Percentiles rank a stretch among this genome's conserved stretches.
phyloP scores from a whole-genome alignment of 179 eudicot species.

The Corrigiola litoralis region DNA sequence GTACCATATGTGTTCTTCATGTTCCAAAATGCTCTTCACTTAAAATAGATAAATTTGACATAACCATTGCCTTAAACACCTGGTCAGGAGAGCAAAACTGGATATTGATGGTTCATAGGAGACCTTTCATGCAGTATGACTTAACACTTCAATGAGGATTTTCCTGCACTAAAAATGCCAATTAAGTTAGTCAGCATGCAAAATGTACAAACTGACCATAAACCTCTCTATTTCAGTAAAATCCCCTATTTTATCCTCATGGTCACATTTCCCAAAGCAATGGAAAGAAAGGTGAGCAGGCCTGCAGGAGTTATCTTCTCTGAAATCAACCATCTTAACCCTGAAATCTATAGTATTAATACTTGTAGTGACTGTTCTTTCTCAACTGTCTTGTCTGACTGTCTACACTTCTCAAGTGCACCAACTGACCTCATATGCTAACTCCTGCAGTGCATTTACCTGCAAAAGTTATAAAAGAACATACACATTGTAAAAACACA shows the following conservation, averaged over 20 bases:
- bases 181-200: neutral
- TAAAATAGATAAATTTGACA: too few species aligned
- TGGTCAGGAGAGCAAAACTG: too few species aligned
- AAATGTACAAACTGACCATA: neutral
- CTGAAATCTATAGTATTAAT: neutral
- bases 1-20: too few species aligned
- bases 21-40: too few species aligned
- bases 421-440: neutral
- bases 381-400: slow-evolving; percentile 51
- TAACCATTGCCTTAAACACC: too few species aligned
- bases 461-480: slow-evolving; percentile 20
- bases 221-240: neutral
- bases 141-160: neutral
- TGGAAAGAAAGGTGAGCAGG: slow-evolving; percentile 14
- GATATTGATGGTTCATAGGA: neutral
- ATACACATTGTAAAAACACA: slow-evolving; percentile 12
- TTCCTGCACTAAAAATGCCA: slow-evolving; percentile 2
- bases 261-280: slow-evolving; percentile 25
- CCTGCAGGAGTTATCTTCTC: slow-evolving; percentile 31
- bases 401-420: slow-evolving; percentile 35
- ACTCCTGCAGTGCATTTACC: slow-evolving; percentile 7
- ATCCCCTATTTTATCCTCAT: neutral
- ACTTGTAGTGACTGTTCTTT: neutral
- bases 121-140: neutral
- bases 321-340: slow-evolving; percentile 6